Base-by-base conservation (phyloP, 495 filamentous ascomycete genomes). In the Aspergillus ellipticus region DNA sequence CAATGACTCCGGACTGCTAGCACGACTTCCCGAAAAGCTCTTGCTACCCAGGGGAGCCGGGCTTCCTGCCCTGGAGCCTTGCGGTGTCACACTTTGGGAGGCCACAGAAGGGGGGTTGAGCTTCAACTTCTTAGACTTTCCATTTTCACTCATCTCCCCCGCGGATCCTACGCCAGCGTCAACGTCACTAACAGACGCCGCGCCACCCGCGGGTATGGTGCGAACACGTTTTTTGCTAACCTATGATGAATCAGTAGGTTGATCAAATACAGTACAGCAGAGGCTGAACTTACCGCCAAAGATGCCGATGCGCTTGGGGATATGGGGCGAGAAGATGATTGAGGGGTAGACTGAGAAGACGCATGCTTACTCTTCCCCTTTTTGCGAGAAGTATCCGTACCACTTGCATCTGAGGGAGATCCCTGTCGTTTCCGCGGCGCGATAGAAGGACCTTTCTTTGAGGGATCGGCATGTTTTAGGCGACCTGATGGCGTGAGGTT, bases 341-440 rank as follows among this genome's bases (percentile, higher is more conserved):
- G 81, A 6, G 84, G 80, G 15, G 74, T 76, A 1, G 71, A 62
- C 47, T 74, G 75, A 6, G 78, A 67, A 35, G 65, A 61, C n/a
- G 61, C 64, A 56, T 84, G 79, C 52, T 83, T 84, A 66, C 85
- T 89, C 74, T 94, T 96, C 37, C 81, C 77, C 81, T 96, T 96
- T 77, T 96, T 96, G 41, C 89, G 89, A 20, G 84, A 82, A 1
- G 88, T 88, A 65, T 98, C 94, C 57, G 88, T 92, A 47, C 91
- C 95, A 72, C 90, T 95, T 16, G 89, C 87, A 64, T 97, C 87
- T 11, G 94, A 97, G 17, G 92, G 90, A 26, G 93, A 96, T 26
- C 93, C 92, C 19, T 87, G 77, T 16, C 94, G 85, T 72, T 97
- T 97, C 45, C 92, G 83, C 46, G 79, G 78, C 62, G 74, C 61